Percentiles rank a stretch among this genome's conserved stretches.
Evolutionary conservation across 179 eudicot genomes (phyloP).

Genomic region (Spergularia azorica): DNA sequence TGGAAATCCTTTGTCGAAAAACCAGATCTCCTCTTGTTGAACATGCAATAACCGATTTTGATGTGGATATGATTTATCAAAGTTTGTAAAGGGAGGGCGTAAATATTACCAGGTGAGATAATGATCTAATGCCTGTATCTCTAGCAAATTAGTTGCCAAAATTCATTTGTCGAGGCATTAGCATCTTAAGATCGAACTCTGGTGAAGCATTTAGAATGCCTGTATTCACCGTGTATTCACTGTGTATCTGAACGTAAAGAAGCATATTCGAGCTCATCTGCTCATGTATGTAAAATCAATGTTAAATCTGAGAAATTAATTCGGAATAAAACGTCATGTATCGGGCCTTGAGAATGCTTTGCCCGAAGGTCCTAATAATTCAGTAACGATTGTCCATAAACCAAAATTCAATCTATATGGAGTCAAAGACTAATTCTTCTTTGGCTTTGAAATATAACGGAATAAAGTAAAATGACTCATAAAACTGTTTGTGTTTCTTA

Average conservation of each 20-base stretch:
- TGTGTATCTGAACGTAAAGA: background rate
- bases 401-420: too few species aligned
- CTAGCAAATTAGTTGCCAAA: background rate
- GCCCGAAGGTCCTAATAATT: too few species aligned
- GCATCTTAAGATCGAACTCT: background rate
- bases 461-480: too few species aligned
- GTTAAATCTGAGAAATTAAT: too few species aligned
- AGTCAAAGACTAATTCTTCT: too few species aligned
- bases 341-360: too few species aligned
- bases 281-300: too few species aligned
- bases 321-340: too few species aligned
- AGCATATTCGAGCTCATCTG: background rate
- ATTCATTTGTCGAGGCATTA: background rate
- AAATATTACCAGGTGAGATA: constrained; percentile 7
- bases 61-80: background rate
- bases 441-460: too few species aligned
- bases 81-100: constrained; percentile 9
- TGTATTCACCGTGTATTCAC: constrained; percentile 5
- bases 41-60: constrained; percentile 53
- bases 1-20: constrained; percentile 83
- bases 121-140: constrained; percentile 2
- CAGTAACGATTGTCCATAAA: too few species aligned
- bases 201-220: background rate
- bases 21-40: constrained; percentile 78
- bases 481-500: too few species aligned